phyloP scores from a whole-genome alignment of 108 stramenopile species.

The Skeletonema menzelii region DNA sequence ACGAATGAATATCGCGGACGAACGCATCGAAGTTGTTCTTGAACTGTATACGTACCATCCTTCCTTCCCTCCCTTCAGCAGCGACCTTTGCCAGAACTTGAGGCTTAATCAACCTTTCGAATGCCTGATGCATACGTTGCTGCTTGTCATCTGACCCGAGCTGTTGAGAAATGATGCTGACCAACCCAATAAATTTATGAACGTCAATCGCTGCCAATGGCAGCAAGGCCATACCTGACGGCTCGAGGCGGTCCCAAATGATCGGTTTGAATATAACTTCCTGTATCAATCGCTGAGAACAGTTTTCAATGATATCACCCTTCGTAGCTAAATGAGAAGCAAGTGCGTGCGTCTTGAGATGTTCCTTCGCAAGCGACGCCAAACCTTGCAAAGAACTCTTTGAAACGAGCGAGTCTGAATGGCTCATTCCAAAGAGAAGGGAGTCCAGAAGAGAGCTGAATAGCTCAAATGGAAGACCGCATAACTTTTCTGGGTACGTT shows the following conservation, averaged over 20 bases:
- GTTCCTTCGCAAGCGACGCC: slow-evolving; percentile 66
- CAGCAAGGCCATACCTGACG: slow-evolving; percentile 64
- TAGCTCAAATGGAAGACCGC: slow-evolving; percentile 70
- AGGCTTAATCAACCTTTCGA: slow-evolving; percentile 63
- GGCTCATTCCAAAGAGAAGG: slow-evolving; percentile 83
- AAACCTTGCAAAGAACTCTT: slow-evolving; percentile 78
- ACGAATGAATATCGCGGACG: slow-evolving; percentile 78
- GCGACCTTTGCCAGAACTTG: slow-evolving; percentile 64
- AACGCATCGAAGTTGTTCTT: slow-evolving; percentile 78
- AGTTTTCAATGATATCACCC: slow-evolving; percentile 61
- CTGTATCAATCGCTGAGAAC: slow-evolving; percentile 57
- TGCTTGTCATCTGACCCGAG: slow-evolving; percentile 57
- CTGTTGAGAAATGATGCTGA: slow-evolving; percentile 60
- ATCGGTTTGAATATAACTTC: slow-evolving; percentile 79
- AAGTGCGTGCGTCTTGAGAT: slow-evolving; percentile 44
- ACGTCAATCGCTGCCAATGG: slow-evolving; percentile 70
- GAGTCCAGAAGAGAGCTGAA: slow-evolving; percentile 82
- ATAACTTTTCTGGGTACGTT: slow-evolving; percentile 83
- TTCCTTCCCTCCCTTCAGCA: slow-evolving; percentile 60
- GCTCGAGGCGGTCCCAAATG: slow-evolving; percentile 82
- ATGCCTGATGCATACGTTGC: slow-evolving; percentile 55
- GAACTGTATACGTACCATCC: slow-evolving; percentile 68
- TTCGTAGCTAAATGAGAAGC: slow-evolving; percentile 49
- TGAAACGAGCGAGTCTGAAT: slow-evolving; percentile 68
- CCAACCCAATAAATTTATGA: slow-evolving; percentile 57